Evolutionary conservation across 2,329 filamentous ascomycete species (phyloP).

Genomic region (Sordariomycetes sp.): DNA sequence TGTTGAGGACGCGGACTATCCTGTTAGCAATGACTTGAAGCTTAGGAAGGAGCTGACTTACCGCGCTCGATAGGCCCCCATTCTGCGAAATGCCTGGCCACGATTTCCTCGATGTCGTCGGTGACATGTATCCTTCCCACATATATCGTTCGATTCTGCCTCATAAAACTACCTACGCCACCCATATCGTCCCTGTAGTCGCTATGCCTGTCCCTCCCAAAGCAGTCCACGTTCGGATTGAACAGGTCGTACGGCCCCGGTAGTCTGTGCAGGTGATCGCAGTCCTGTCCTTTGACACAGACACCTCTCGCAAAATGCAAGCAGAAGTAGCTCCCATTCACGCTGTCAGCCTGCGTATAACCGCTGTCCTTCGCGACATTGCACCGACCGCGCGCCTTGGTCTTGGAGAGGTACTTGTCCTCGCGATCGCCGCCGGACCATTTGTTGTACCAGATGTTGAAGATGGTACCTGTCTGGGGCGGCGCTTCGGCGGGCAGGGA

Average conservation of each 20-base stretch:
- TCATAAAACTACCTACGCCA: slow-evolving; percentile 86
- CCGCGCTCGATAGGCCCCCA: slow-evolving; percentile 87
- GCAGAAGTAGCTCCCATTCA: slow-evolving; percentile 82
- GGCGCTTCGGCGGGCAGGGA: slow-evolving; percentile 71
- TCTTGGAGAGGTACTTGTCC: slow-evolving; percentile 79
- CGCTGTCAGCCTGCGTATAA: slow-evolving; percentile 68
- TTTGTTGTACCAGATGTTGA: slow-evolving; percentile 99
- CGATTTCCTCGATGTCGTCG: slow-evolving; percentile 94
- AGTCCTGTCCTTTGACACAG: slow-evolving; percentile 83
- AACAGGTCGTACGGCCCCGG: slow-evolving; percentile 83
- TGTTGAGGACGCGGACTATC: slow-evolving; percentile 69
- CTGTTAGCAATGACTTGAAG: neutral
- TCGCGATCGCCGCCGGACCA: slow-evolving; percentile 94
- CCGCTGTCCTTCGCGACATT: slow-evolving; percentile 73
- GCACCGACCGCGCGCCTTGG: slow-evolving; percentile 75
- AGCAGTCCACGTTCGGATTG: slow-evolving; percentile 91
- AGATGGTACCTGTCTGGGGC: slow-evolving; percentile 87
- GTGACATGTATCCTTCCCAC: slow-evolving; percentile 89
- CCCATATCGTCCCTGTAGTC: slow-evolving; percentile 98
- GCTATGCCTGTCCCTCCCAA: slow-evolving; percentile 69
- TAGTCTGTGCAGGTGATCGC: slow-evolving; percentile 85
- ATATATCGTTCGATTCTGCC: slow-evolving; percentile 90
- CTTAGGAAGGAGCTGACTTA: slow-evolving; percentile 15
- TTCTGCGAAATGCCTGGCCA: slow-evolving; percentile 89
- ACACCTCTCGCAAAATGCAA: slow-evolving; percentile 79